These are phyloP conservation scores for Senna tora DNA, from an alignment of 306 rosid species.

Conservation along the genomic window DNA sequence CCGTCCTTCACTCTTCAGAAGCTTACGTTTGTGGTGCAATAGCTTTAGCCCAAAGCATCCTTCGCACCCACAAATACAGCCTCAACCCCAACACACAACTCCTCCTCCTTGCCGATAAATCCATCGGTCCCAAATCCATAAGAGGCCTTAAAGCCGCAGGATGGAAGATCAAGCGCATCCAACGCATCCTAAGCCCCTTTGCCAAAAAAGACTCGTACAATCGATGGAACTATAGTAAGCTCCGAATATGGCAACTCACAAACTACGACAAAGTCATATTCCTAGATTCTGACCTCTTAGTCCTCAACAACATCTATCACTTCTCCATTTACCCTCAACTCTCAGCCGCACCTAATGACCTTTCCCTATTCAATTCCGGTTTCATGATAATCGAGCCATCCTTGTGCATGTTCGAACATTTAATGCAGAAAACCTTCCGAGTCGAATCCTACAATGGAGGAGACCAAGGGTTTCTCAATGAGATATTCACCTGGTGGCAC, in stretches of 20 bases:
- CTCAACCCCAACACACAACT: slow-evolving; percentile 51
- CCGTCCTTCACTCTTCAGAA: slow-evolving; percentile 78
- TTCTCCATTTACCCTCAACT: slow-evolving; percentile 55
- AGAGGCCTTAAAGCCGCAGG: slow-evolving; percentile 56
- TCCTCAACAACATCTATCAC: slow-evolving; percentile 47
- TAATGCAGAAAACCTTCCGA: slow-evolving; percentile 44
- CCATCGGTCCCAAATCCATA: slow-evolving; percentile 51
- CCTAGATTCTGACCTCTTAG: slow-evolving; percentile 64
- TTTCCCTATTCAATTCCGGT: slow-evolving; percentile 63
- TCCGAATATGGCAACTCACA: slow-evolving; percentile 60
- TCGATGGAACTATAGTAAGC: slow-evolving; percentile 84
- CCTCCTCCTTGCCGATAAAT: slow-evolving; percentile 64
- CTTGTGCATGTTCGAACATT: slow-evolving; percentile 51
- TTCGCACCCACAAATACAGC: slow-evolving; percentile 43
- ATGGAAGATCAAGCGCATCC: slow-evolving; percentile 53
- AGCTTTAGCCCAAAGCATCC: slow-evolving; percentile 73
- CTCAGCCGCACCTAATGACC: slow-evolving; percentile 56
- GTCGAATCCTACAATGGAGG: slow-evolving; percentile 67
- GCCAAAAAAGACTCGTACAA: slow-evolving; percentile 57
- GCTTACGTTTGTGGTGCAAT: slow-evolving; percentile 80
- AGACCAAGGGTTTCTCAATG: slow-evolving; percentile 77
- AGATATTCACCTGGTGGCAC: slow-evolving; percentile 79
- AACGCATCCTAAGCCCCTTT: slow-evolving; percentile 60
- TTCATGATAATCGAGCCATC: slow-evolving; percentile 73
- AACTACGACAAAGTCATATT: slow-evolving; percentile 60